Base-by-base conservation (phyloP, 768 basidiomycete genomes). In the Tephrocybe sp. region DNA sequence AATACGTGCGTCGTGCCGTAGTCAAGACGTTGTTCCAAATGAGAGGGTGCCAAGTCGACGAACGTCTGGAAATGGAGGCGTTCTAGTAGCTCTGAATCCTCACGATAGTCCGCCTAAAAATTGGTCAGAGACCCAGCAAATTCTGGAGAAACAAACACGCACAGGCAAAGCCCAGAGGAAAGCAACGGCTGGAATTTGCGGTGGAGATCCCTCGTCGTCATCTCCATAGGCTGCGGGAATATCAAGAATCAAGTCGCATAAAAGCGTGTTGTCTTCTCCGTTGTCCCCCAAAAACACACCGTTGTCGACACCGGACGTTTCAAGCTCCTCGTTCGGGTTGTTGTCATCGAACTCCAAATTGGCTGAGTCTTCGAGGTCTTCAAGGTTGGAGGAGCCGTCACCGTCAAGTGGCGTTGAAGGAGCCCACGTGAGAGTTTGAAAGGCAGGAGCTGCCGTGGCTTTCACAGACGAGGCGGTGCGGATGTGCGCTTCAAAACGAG, bases 181-280 rank as follows among this genome's bases (percentile, higher is more conserved):
- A n/a, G n/a, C 29, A 30, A n/a, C n/a, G 33, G 33, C 19, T 30
- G n/a, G n/a, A 61, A 62, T 0, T 69, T 34, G 11, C 13, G 15
- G 11, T 6, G 15, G 33, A 15, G 45, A 0, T 62, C 58, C 0
- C 33, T 34, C 33, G 15, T 34, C 13, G 13, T n/a, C 5, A 12
- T 10, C 33, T n/a, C 29, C 29, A 6, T 30, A 6, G 6, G 29
- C 29, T 30, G n/a, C n/a, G n/a, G n/a, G n/a, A n/a, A n/a, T n/a
- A n/a, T 34, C 33, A 34, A 34, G 13, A 34, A 34, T 34, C 8
- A 34, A 15, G 33, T 34, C 33, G 15, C 8, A 10, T 9, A 34
- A 15, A 34, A n/a, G 33, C 5, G 33, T 34, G 13, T 34, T 34
- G 33, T 34, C 33, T 15, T 34, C 33, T n/a, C 33, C 33, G 15